Conservation (phyloP, 2,329 filamentous ascomycete species). For the Plectosphaerella plurivora region DNA sequence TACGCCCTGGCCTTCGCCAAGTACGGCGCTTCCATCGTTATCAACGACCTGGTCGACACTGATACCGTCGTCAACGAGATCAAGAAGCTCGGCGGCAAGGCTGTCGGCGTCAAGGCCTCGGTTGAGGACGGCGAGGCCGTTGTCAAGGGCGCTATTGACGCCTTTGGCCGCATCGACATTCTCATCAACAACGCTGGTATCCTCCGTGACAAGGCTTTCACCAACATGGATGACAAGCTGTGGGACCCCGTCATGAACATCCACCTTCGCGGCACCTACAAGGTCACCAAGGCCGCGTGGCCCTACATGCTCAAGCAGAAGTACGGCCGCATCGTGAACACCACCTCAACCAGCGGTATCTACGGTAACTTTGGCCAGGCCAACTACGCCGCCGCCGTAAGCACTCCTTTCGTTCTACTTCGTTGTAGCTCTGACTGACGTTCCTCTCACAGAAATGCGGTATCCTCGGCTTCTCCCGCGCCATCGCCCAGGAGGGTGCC, state of each 20-base stretch:
- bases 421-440: conserved; percentile 11
- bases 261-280: conserved; percentile 91
- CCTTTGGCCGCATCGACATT: conserved; percentile 90
- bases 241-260: conserved; percentile 93
- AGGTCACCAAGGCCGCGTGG: conserved; percentile 96
- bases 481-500: conserved; percentile 84
- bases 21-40: conserved; percentile 77
- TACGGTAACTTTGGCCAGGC: conserved; percentile 99
- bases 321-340: conserved; percentile 96
- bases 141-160: conserved; percentile 89
- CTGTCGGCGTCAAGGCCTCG: conserved; percentile 87
- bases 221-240: conserved; percentile 91
- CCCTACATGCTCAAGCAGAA: conserved; percentile 98
- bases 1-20: conserved; percentile 88
- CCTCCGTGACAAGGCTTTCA: conserved; percentile 94
- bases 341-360: conserved; percentile 92
- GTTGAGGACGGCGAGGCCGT: conserved; percentile 89
- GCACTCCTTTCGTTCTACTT: conserved; percentile 25
- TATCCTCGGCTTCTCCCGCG: conserved; percentile 92
- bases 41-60: conserved; percentile 94
- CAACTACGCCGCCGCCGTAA: conserved; percentile 87
- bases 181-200: conserved; percentile 98
- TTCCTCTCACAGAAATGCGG: conserved; percentile 64
- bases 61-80: conserved; percentile 91
- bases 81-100: conserved; percentile 81